Evolutionary conservation across 1,284 basidiomycete species (phyloP), one percentile per base, ranked within the genome.

Genomic region (Trametes versicolor): DNA sequence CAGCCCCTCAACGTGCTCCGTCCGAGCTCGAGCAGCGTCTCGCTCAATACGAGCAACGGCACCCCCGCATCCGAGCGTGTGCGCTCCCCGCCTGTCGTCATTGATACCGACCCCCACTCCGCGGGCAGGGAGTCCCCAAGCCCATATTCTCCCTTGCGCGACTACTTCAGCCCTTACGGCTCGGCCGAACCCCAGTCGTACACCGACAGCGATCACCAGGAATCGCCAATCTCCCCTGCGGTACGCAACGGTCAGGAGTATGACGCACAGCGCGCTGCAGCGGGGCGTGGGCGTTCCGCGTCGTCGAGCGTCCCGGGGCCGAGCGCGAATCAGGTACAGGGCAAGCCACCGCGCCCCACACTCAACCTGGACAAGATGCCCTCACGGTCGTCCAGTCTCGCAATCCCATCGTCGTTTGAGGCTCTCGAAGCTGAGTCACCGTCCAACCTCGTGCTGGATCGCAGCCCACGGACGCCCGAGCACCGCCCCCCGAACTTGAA

Each of bases 1-100:
- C 82, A 83, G 27, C 84, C 85, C 8, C 76, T 86, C 52, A 81
- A 86, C 68, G 75, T 83, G n/a, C 76, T 84, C 65, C 69, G 72
- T 17, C 43, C 68, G 7, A 65, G 66, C 39, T 61, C 67, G 27
- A 73, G 71, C 57, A 65, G 64, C 53, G 61, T 66, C 49, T 73
- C 72, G 37, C 66, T 73, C 21, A 72, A 68, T 57, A 57, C 63
- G 21, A 60, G 58, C 73, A 39, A 64, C 81, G n/a, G 72, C 73
- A 37, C 71, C 72, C 67, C 76, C 72, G 39, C 74, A 58, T 66
- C 71, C 58, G 60, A 69, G 64, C 78, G 79, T 61, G 76, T 75
- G 58, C 58, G 72, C 53, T 27, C 63, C 50, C 65, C 56, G 69
- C 58, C 48, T 19, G 50, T 32, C 29, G 29, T 58, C 21, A 65